These are phyloP conservation scores for Phlebiopsis gigantea DNA, from an alignment of 768 basidiomycete species.

Conservation along the genomic window DNA sequence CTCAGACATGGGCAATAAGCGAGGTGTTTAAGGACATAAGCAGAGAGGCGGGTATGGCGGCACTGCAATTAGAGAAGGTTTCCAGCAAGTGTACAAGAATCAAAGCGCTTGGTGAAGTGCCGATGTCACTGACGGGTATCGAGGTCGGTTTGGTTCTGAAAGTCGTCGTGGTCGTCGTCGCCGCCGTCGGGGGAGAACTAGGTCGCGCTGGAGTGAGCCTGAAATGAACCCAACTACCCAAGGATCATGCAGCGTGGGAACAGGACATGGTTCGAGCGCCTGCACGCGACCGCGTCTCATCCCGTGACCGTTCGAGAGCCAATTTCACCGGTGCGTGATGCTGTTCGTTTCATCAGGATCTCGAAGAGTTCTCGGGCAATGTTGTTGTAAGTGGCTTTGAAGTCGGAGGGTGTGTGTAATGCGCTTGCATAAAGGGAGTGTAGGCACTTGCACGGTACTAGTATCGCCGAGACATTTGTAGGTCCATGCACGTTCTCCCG, in stretches of 20 bases:
- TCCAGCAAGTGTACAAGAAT: not conserved
- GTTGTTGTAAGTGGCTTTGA: too few relatives aligned
- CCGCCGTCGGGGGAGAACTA: not conserved
- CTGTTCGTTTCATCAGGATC: not conserved
- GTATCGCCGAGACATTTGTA: too few relatives aligned
- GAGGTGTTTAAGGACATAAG: not conserved
- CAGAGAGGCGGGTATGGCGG: not conserved
- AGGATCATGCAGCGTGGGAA: constrained; percentile 1
- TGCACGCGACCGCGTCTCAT: constrained; percentile 31
- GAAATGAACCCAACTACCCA: too few relatives aligned
- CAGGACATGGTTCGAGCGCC: constrained; percentile 21
- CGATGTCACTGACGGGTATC: not conserved
- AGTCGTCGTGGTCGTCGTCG: not conserved
- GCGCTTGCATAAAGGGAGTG: too few relatives aligned
- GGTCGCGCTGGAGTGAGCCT: not conserved
- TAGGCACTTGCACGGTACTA: too few relatives aligned
- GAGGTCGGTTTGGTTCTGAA: too few relatives aligned
- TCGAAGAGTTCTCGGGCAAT: too few relatives aligned
- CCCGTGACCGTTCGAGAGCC: constrained; percentile 30
- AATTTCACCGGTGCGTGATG: not conserved
- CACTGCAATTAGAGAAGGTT: constrained; percentile 1
- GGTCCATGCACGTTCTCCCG: too few relatives aligned
- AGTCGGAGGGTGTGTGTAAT: too few relatives aligned
- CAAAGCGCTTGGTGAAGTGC: not conserved
- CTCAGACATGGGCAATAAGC: constrained; percentile 30